Conservation (phyloP, 2,329 filamentous ascomycete species). For the Erysiphe pulchra region DNA sequence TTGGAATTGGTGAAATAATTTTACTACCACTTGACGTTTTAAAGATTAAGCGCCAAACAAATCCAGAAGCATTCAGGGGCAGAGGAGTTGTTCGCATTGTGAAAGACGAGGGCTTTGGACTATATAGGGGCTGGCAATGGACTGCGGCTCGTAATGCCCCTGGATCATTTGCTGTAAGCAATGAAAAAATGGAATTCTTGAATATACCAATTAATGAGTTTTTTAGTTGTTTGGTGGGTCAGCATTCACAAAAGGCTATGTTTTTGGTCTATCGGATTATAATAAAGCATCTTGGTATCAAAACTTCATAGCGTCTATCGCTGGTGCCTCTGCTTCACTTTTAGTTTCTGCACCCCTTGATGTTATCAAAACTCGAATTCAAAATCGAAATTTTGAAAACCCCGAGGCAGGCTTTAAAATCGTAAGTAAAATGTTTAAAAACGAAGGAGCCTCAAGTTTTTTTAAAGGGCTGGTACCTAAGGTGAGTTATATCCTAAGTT, state of each 20-base stretch:
- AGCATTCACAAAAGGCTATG: conserved; percentile 89
- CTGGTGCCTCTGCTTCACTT: conserved; percentile 82
- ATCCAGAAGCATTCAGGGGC: conserved; percentile 91
- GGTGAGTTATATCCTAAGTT: conserved; percentile 16
- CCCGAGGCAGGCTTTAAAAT: conserved; percentile 86
- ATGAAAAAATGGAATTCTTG: neutral
- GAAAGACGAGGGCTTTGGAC: conserved; percentile 74
- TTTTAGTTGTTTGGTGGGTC: conserved; percentile 78
- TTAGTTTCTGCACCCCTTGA: conserved; percentile 89
- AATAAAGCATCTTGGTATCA: conserved; percentile 85
- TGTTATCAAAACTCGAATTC: conserved; percentile 94
- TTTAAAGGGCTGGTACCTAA: conserved; percentile 97
- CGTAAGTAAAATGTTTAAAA: conserved; percentile 71
- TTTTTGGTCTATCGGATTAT: conserved; percentile 78
- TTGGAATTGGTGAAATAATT: conserved; percentile 93
- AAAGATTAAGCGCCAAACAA: conserved; percentile 99
- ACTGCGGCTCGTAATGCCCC: conserved; percentile 92
- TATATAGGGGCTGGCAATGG: conserved; percentile 95
- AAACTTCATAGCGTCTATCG: conserved; percentile 93
- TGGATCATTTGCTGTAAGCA: conserved; percentile 79
- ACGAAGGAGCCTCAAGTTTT: conserved; percentile 68
- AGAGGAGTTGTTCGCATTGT: conserved; percentile 78
- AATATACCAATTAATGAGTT: neutral
- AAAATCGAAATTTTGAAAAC: conserved; percentile 97
- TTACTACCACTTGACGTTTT: conserved; percentile 86